Percentiles rank a stretch among this genome's conserved stretches.
phyloP scores from a whole-genome alignment of 2,329 filamentous ascomycete species.

The Onygena corvina region DNA sequence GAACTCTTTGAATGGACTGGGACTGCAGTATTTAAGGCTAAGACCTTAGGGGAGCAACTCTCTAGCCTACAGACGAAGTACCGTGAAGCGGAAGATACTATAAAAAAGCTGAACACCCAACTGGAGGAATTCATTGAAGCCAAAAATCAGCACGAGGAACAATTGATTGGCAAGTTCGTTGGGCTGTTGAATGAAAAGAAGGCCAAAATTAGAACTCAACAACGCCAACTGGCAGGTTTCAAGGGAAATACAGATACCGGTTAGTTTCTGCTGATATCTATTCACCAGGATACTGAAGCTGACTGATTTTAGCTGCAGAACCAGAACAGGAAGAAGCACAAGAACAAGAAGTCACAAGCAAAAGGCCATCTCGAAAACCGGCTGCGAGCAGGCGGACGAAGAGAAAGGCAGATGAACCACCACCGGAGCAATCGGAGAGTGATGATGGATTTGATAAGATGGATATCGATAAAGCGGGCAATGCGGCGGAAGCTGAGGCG shows the following conservation, averaged over 20 bases:
- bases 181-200: conserved; percentile 52
- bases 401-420: conserved; percentile 20
- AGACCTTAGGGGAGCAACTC: conserved; percentile 33
- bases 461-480: conserved; percentile 22
- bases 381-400: conserved; percentile 19
- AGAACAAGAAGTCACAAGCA: conserved; percentile 10
- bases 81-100: conserved; percentile 38
- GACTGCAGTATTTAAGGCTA: conserved; percentile 36
- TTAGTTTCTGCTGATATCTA: conserved; percentile 16
- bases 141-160: conserved; percentile 46
- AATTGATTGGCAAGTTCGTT: conserved; percentile 47
- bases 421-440: conserved; percentile 19
- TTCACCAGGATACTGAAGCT: neutral
- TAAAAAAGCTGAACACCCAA: conserved; percentile 42
- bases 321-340: conserved; percentile 18
- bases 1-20: conserved; percentile 47
- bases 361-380: conserved; percentile 9
- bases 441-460: conserved; percentile 30
- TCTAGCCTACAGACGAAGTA: conserved; percentile 31
- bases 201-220: conserved; percentile 51
- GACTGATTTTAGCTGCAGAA: conserved; percentile 19
- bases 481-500: conserved; percentile 6
- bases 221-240: conserved; percentile 42
- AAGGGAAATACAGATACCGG: conserved; percentile 33
- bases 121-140: conserved; percentile 46